Base-by-base conservation (phyloP, 495 filamentous ascomycete genomes). In the Hyphodiscus hymeniophilus region DNA sequence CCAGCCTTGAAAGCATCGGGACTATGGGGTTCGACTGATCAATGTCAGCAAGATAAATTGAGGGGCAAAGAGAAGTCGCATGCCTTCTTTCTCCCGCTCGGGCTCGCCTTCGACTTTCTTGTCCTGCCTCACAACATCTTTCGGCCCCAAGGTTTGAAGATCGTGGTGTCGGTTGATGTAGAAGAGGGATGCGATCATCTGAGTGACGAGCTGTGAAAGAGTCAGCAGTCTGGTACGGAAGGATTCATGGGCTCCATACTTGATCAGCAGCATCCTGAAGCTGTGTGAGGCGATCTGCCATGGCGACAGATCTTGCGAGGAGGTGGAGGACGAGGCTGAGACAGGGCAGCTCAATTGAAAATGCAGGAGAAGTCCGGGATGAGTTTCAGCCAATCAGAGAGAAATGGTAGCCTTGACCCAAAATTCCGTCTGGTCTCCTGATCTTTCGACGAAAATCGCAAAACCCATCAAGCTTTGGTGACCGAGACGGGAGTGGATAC, bases 231-330 rank as follows among this genome's bases (percentile, higher is more conserved):
- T 45, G 2, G 17, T 15, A 22, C 3, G 3, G n/a, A 32, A 0
- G 12, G 21, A 33, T 26, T 48, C 38, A 16, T 38, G 28, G 42
- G 47, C 18, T 13, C 51, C 51, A 35, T 69, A 91, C 88, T 71
- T 94, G 82, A 62, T 97, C 91, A 47, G 94, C 82, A 62, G 87
- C 86, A 63, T 94, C 89, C 71, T 98, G 92, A 33, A 98, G 76
- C 62, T 96, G 90, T 3, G 92, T 95, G 32, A 98, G 77, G 35
- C 83, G 77, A 65, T 98, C 92, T 0, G 84, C 85, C 91, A 95
- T 96, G 45, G 16, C 11, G 26, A 52, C 22, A n/a, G 42, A 36
- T 8, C 24, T 33, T 42, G 45, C 31, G 38, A 36, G 31, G 34
- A 35, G 45, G 18, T 49, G 3, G n/a, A 17, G n/a, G 36, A 45